A percentile compares a stretch with the other conserved stretches of the same genome.
Evolutionary conservation across 371 early-diverging fungal species (phyloP).

Genomic region (Actinomortierella wolfii): DNA sequence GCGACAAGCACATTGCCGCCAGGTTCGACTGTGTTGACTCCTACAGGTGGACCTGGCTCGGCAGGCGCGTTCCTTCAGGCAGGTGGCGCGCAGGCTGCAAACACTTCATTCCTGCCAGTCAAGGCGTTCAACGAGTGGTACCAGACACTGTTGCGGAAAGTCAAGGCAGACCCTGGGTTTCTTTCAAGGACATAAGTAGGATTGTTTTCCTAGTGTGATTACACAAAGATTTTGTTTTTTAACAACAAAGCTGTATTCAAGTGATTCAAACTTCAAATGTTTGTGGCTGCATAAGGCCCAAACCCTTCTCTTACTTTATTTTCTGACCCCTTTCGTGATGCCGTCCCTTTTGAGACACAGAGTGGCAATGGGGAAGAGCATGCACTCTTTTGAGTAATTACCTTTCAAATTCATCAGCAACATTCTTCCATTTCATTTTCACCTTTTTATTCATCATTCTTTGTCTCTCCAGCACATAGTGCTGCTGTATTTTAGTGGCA

Average conservation of each 20-base stretch:
- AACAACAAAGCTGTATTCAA: no score
- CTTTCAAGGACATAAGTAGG: conserved; percentile 13
- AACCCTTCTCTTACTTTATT: no score
- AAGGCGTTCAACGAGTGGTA: conserved; percentile 93
- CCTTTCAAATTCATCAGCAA: no score
- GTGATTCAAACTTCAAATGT: no score
- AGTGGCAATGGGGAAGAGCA: neutral
- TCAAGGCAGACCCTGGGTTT: conserved; percentile 57
- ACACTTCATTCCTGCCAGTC: conserved; percentile 59
- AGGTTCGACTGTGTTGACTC: conserved; percentile 56
- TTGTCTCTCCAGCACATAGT: neutral
- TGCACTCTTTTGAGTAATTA: neutral
- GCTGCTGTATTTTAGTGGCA: no score
- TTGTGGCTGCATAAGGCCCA: no score
- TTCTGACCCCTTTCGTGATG: no score
- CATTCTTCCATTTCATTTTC: no score
- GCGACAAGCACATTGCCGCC: conserved; percentile 65
- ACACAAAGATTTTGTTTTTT: no score
- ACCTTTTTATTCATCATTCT: neutral
- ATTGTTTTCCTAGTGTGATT: no score
- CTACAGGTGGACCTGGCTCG: conserved; percentile 49
- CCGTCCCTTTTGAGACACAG: neutral
- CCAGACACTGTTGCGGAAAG: conserved; percentile 62
- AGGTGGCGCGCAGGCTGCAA: neutral
- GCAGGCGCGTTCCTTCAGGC: conserved; percentile 16